Evolutionary conservation across 495 filamentous ascomycete species (phyloP).

Genomic region (Evernia prunastri): DNA sequence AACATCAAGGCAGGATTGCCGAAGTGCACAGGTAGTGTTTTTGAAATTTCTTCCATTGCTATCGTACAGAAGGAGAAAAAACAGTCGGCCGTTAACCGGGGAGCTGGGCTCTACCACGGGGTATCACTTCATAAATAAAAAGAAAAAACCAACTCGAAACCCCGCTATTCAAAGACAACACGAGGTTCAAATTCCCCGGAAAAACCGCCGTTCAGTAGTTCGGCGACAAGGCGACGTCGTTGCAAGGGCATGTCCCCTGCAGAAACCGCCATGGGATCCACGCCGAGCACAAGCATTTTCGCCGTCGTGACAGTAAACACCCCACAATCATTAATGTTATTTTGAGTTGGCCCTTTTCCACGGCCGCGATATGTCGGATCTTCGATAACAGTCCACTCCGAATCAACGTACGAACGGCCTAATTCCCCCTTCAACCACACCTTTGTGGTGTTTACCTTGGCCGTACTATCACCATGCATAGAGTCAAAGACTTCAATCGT

Average conservation of each 20-base stretch:
- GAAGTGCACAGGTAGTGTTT: not conserved
- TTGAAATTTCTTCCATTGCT: not conserved
- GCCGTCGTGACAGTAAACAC: slow-evolving; percentile 72
- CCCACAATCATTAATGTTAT: slow-evolving; percentile 73
- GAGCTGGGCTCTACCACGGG: not conserved
- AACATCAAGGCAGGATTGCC: not conserved
- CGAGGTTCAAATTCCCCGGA: slow-evolving; percentile 25
- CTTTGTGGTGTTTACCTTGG: slow-evolving; percentile 39
- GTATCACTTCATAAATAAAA: not conserved
- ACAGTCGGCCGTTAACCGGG: not conserved
- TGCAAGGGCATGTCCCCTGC: slow-evolving; percentile 52
- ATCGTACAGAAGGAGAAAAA: not conserved
- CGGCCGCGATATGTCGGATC: slow-evolving; percentile 30
- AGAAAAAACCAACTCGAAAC: not conserved
- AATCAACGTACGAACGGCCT: slow-evolving; percentile 45
- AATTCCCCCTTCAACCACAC: slow-evolving; percentile 56
- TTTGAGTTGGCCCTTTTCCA: slow-evolving; percentile 46
- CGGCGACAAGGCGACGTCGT: slow-evolving; percentile 58
- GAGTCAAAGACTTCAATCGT: slow-evolving; percentile 74
- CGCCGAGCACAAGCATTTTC: slow-evolving; percentile 58
- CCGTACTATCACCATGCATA: slow-evolving; percentile 39
- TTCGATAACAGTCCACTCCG: slow-evolving; percentile 55
- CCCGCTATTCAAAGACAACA: slow-evolving; percentile 15
- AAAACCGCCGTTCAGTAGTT: slow-evolving; percentile 63
- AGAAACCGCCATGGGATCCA: slow-evolving; percentile 55